Evolutionary conservation across 257 asterid species (phyloP).

Genomic region (Cruciata laevipes): DNA sequence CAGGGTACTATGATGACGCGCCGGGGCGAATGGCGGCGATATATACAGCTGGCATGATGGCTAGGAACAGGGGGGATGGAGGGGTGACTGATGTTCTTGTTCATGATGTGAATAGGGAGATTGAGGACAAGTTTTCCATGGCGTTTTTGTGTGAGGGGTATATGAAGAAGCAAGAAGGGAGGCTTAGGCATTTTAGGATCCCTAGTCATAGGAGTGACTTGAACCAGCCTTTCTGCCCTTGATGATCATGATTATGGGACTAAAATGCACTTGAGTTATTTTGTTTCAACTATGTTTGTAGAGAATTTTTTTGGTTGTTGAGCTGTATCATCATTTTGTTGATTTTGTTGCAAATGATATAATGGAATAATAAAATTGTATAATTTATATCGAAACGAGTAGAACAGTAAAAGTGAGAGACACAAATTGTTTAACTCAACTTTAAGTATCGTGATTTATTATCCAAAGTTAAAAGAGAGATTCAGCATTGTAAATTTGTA

Average conservation of each 20-base stretch:
- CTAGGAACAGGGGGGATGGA: conserved; percentile 45
- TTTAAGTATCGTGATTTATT: too few relatives aligned
- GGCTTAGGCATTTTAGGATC: conserved; percentile 68
- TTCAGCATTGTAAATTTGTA: too few relatives aligned
- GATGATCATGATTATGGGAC: too few relatives aligned
- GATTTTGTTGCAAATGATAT: too few relatives aligned
- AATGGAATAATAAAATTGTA: too few relatives aligned
- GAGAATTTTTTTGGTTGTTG: background rate
- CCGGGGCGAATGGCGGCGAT: conserved; percentile 91
- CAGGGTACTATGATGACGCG: conserved; percentile 75
- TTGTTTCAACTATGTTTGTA: background rate
- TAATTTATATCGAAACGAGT: too few relatives aligned
- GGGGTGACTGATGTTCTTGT: conserved; percentile 65
- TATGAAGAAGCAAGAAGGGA: conserved; percentile 73
- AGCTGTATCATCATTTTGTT: too few relatives aligned
- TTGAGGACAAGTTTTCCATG: conserved; percentile 64
- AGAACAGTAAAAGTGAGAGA: too few relatives aligned
- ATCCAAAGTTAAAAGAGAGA: too few relatives aligned
- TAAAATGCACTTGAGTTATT: too few relatives aligned
- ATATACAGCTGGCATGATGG: conserved; percentile 96
- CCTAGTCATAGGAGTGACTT: conserved; percentile 52
- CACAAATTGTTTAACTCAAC: too few relatives aligned
- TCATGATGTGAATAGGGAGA: conserved; percentile 84
- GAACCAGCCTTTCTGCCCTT: conserved; percentile 73
- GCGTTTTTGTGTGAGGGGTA: conserved; percentile 71